A percentile compares a stretch with the other conserved stretches of the same genome.
Evolutionary conservation across 257 asterid species (phyloP).

Genomic region (Solanum bukasovii): DNA sequence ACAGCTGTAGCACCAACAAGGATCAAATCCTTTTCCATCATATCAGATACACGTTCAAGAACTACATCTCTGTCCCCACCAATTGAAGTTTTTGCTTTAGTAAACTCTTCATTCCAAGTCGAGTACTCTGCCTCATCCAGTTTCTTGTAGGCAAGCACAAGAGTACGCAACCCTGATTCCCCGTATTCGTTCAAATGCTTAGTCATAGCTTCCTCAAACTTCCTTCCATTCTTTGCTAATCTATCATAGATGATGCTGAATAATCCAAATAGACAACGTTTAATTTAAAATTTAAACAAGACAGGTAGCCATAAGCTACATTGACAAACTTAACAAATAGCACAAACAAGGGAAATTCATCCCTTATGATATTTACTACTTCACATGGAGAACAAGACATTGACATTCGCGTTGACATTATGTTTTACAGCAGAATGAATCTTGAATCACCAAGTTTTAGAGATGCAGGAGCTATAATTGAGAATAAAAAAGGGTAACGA

Average conservation of each 20-base stretch:
- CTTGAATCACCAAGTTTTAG: neutral
- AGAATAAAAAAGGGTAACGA: neutral
- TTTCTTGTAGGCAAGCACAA: conserved; percentile 88
- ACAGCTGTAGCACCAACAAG: conserved; percentile 99
- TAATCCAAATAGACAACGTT: conserved; percentile 8
- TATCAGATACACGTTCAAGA: conserved; percentile 81
- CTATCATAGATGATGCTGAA: conserved; percentile 93
- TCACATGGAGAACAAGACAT: neutral
- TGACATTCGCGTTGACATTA: neutral
- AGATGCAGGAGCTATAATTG: neutral
- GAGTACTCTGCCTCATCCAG: conserved; percentile 68
- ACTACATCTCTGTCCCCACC: conserved; percentile 73
- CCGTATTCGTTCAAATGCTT: conserved; percentile 89
- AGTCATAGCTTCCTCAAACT: conserved; percentile 60
- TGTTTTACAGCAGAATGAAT: neutral
- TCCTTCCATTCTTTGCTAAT: conserved; percentile 59
- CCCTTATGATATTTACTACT: neutral
- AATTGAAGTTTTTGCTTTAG: conserved; percentile 70
- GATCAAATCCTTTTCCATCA: conserved; percentile 82
- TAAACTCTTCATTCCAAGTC: conserved; percentile 88
- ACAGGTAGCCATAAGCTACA: neutral
- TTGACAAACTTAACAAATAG: neutral
- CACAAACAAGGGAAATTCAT: neutral
- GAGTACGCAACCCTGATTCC: conserved; percentile 89
- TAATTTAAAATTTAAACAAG: neutral